Evolutionary conservation across 306 rosid species (phyloP).

Genomic region (Canavalia gladiata): DNA sequence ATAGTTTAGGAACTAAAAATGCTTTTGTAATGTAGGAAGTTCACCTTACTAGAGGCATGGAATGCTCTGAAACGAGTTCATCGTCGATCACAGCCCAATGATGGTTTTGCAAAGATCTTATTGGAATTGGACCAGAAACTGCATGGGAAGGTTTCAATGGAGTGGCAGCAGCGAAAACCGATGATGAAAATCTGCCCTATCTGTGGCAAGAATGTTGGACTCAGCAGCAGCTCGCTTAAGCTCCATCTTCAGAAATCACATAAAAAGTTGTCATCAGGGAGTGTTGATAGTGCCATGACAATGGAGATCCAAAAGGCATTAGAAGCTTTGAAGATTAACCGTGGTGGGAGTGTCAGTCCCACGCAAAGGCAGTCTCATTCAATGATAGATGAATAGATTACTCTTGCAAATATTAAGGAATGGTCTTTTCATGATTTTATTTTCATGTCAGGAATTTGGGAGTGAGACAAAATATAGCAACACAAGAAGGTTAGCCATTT

Average conservation of each 20-base stretch:
- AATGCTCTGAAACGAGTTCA: constrained; percentile 76
- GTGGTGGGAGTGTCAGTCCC: constrained; percentile 77
- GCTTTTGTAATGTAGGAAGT: constrained; percentile 66
- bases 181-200: constrained; percentile 84
- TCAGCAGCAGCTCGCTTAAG: constrained; percentile 91
- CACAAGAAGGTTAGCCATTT: background rate
- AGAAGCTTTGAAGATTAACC: constrained; percentile 65
- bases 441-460: background rate
- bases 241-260: constrained; percentile 94
- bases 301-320: constrained; percentile 90
- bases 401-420: background rate
- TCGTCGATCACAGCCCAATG: constrained; percentile 93
- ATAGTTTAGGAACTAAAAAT: constrained; percentile 18
- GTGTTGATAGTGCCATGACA: constrained; percentile 97
- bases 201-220: constrained; percentile 86
- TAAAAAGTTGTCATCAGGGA: constrained; percentile 87
- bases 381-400: constrained; percentile 50
- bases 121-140: constrained; percentile 67
- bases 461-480: background rate
- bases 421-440: background rate
- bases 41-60: constrained; percentile 83
- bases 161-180: constrained; percentile 91
- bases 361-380: constrained; percentile 64
- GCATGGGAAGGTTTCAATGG: constrained; percentile 85
- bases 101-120: constrained; percentile 82